Evolutionary conservation across 2,329 filamentous ascomycete species (phyloP).

Genomic region (Cladophialophora bantiana): DNA sequence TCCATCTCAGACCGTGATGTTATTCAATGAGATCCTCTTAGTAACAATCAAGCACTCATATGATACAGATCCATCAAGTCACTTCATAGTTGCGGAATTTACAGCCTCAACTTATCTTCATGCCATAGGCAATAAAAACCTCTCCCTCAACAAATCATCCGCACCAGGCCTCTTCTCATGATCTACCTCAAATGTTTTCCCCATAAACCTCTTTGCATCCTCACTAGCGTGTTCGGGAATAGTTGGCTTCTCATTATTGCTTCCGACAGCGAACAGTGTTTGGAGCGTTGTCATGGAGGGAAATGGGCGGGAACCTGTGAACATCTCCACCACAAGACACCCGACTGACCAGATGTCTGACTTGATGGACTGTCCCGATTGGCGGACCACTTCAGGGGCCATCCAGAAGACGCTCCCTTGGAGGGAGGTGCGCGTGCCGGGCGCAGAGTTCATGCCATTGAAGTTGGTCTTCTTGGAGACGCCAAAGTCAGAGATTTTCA

Average conservation of each 20-base stretch:
- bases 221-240: slow-evolving; percentile 85
- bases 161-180: slow-evolving; percentile 90
- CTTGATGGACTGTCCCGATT: slow-evolving; percentile 97
- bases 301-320: slow-evolving; percentile 95
- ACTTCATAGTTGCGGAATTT: too few relatives aligned
- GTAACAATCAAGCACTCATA: background rate
- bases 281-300: slow-evolving; percentile 96
- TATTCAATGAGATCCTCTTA: background rate
- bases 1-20: background rate
- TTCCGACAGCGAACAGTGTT: slow-evolving; percentile 98
- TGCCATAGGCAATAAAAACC: slow-evolving; percentile 61
- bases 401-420: slow-evolving; percentile 99
- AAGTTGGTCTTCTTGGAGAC: slow-evolving; percentile 74
- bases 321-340: slow-evolving; percentile 98
- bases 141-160: slow-evolving; percentile 84
- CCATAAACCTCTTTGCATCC: slow-evolving; percentile 83
- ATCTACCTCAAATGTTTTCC: slow-evolving; percentile 92
- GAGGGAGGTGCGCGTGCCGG: slow-evolving; percentile 80
- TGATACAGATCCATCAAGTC: background rate
- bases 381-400: slow-evolving; percentile 97
- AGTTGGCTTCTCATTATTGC: slow-evolving; percentile 82
- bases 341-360: slow-evolving; percentile 98
- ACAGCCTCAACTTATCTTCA: slow-evolving; percentile 7
- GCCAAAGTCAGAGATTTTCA: slow-evolving; percentile 99
- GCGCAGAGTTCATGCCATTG: slow-evolving; percentile 65